Evolutionary conservation across 257 asterid species (phyloP), one percentile per base, ranked within the genome.

Genomic region (Plectranthus barbatus): DNA sequence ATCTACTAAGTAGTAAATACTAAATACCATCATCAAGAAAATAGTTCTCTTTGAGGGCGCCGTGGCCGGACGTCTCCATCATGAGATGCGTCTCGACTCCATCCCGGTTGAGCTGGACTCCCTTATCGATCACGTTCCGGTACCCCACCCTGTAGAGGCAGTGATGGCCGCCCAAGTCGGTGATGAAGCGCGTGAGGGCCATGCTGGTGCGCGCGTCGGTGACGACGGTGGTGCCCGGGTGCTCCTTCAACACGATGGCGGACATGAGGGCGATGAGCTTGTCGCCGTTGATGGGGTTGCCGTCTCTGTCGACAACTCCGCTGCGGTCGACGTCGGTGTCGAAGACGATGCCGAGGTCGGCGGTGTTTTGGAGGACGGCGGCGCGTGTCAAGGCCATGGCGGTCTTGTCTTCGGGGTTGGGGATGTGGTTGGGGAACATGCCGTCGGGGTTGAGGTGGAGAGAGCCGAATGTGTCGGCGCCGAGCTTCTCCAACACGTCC

Each of bases 51-150:
- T 83, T 88, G 11, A 91, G 84, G 26, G 98, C 98, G 33, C 96
- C 98, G 71, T 91, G 98, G 0, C 98, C 98, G 0, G 85, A 70
- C 0, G 93, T 88, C 58, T 91, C 98, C 98, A 88, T 91, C 98
- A 88, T 91, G 21, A 91, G 85, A 80, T 91, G 96, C 4, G 98
- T 62, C 14, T 91, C 94, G 24, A 91, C 42, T 1, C 90, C 95
- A 18, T 84, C 88, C 63, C 62, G 6, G 17, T 84, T 86, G 8
- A 91, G 88, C 60, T 79, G 81, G 31, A 75, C 84, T 0, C 98
- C 98, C 57, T 91, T 91, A 57, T 91, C 98, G 65, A 91, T 91
- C 26, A 91, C 98, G 70, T 91, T 91, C 64, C 92, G 56, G 56
- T 91, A 91, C 12, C 95, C 96, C n/a, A 91, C 98, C 4, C 98